Base-by-base conservation (phyloP, 192 early-diverging fungal species). In the Entophlyctis luteolus region DNA sequence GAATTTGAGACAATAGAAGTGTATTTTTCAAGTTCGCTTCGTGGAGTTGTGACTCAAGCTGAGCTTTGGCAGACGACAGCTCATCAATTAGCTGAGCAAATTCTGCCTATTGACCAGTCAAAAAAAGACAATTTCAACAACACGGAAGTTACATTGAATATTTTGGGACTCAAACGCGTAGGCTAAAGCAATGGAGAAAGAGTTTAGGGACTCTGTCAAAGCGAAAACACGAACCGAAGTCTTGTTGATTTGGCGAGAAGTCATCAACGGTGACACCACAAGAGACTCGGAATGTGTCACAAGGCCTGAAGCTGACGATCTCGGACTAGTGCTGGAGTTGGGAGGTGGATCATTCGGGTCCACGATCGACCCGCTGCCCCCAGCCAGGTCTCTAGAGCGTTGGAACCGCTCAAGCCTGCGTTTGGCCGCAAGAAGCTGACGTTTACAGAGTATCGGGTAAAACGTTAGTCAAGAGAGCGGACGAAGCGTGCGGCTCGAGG, bases 361-460 rank as follows among this genome's bases (percentile, higher is more conserved):
- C 14, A 27, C 16, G 16, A 31, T 27, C 12, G 33, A 57, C 3
- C 22, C 27, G 5, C 37, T 20, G 8, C 22, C 20, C 12, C 39
- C 35, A 16, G 55, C 25, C 28, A 14, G 18, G 10, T 31, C 42
- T 18, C 67, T 55, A 4, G 56, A 14, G 6, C 37, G 22, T 60
- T 70, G 68, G 38, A 70, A 70, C 37, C 55, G 67, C 27, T 70
- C 59, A 5, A 70, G 68, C 36, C 62, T 70, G 12, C 59, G 68
- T 37, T 54, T 70, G 1, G 68, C 68, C 6, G 20, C 32, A 34
- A 38, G 46, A 35, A 70, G 68, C 68, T 69, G 33, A 46, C 5
- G 5, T 37, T 33, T 31, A n/a, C 14, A 57, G 2, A 20, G 6
- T 54, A 58, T n/a, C n/a, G n/a, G n/a, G n/a, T n/a, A 55, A 28